Conservation (phyloP, 768 basidiomycete species). For the Vishniacozyma victoriae region DNA sequence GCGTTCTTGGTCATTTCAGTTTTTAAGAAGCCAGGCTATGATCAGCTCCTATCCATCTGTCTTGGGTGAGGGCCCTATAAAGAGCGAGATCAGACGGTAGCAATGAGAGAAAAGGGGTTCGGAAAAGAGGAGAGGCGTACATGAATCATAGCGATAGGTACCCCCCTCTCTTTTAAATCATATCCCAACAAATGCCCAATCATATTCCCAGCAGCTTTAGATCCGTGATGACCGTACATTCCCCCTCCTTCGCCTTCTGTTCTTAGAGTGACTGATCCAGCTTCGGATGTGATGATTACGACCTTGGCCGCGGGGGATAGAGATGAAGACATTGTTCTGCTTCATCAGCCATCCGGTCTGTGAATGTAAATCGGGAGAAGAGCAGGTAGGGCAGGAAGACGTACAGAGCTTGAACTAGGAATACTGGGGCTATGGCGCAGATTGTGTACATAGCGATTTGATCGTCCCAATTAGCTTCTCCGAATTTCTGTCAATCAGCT, state of each 20-base stretch:
- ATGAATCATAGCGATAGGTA: slow-evolving; percentile 52
- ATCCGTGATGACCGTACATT: slow-evolving; percentile 54
- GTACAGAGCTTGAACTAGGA: slow-evolving; percentile 20
- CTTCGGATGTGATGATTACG: slow-evolving; percentile 52
- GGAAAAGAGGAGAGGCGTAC: too few species aligned
- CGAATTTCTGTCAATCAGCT: slow-evolving; percentile 44
- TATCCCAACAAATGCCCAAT: slow-evolving; percentile 50
- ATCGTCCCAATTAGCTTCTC: slow-evolving; percentile 48
- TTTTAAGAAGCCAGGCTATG: slow-evolving; percentile 53
- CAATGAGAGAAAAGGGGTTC: too few species aligned
- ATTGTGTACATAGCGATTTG: slow-evolving; percentile 53
- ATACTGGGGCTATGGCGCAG: slow-evolving; percentile 51
- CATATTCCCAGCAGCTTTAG: slow-evolving; percentile 55
- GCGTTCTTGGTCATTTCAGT: slow-evolving; percentile 52
- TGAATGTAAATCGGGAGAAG: not conserved
- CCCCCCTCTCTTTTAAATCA: slow-evolving; percentile 49
- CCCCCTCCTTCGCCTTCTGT: slow-evolving; percentile 53
- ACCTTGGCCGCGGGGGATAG: slow-evolving; percentile 48
- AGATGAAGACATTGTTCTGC: slow-evolving; percentile 21
- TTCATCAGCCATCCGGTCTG: too few species aligned
- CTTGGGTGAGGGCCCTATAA: too few species aligned
- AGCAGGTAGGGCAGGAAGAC: slow-evolving; percentile 3
- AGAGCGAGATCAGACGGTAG: too few species aligned
- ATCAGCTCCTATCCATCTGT: too few species aligned
- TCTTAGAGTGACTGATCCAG: slow-evolving; percentile 51